Conservation (phyloP, 148 eudicot species). For the Fagopyrum tataricum region DNA sequence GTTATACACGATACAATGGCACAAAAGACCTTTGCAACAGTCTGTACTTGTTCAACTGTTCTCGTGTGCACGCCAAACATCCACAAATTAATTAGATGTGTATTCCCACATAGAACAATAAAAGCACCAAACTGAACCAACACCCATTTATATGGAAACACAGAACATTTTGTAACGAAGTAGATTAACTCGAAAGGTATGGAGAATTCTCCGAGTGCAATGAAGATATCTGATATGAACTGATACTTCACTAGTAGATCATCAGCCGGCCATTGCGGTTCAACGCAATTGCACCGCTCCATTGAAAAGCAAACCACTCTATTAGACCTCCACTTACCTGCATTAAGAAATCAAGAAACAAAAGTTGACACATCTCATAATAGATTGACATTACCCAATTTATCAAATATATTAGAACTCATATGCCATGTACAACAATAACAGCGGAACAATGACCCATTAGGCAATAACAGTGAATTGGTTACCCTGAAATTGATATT, state of each 20-base stretch:
- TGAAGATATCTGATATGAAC: conserved; percentile 89
- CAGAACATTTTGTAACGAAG: conserved; percentile 88
- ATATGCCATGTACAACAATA: background rate
- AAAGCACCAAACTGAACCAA: conserved; percentile 96
- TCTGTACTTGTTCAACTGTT: conserved; percentile 74
- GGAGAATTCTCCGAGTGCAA: conserved; percentile 90
- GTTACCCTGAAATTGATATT: too few relatives aligned
- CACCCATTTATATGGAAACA: conserved; percentile 94
- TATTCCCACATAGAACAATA: conserved; percentile 89
- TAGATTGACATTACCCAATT: background rate
- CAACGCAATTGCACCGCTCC: conserved; percentile 86
- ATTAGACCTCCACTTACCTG: conserved; percentile 30
- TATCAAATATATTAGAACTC: background rate
- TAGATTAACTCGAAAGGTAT: conserved; percentile 89
- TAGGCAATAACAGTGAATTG: too few relatives aligned
- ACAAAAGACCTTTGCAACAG: conserved; percentile 65
- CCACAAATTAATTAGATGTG: conserved; percentile 87
- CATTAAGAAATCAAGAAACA: conserved; percentile 16
- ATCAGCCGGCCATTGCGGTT: conserved; percentile 80
- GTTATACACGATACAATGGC: conserved; percentile 87
- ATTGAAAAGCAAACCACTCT: conserved; percentile 21
- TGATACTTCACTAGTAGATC: conserved; percentile 87
- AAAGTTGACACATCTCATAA: background rate
- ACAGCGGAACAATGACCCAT: background rate
- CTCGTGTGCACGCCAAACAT: conserved; percentile 61